Base-by-base conservation (phyloP, 2,329 filamentous ascomycete species). In the Xylariaceae sp. region DNA sequence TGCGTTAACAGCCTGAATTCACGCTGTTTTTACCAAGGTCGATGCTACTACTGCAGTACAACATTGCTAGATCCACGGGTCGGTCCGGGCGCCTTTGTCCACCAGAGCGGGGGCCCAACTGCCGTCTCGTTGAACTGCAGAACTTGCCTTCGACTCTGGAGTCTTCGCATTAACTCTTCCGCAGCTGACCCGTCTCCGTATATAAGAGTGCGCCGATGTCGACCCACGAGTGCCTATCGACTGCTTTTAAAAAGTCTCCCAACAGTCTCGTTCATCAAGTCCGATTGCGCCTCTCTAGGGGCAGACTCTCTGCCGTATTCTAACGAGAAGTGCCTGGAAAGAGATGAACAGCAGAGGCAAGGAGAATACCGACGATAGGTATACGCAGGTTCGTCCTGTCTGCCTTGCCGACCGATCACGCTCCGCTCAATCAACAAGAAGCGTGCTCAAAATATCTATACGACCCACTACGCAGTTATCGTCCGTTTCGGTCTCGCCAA, bases 201-300 rank as follows among this genome's bases (percentile, higher is more conserved):
- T 15, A 45, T 45, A 10, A 41, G 9, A 41, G 37, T 41, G 3
- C 23, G 23, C 23, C 23, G 23, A 30, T 30, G 23, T 30, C 37
- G 44, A 47, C 44, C 15, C 13, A 13, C 44, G 44, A n/a, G 44
- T 7, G 44, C 44, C 13, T 4, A n/a, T 17, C 11, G 23, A 15
- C 13, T 18, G 17, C 17, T 18, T 18, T 18, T 18, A 2, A 18
- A 18, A 18, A 18, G 13, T 11, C 44, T 15, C 7, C 13, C 4
- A 15, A 47, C 4, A 47, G 44, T n/a, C 15, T 47, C 44, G n/a
- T 47, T 17, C 15, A 47, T 47, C 54, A 9, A 44, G 34, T 50
- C 50, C 7, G 49, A 47, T 50, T 59, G 9, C 37, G 37, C 4
- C 23, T 30, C 4, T 61, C n/a, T 62, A 18, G 60, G 57, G 55